Conservation (phyloP, 768 basidiomycete genomes). For the Rhodotorula graminis region DNA sequence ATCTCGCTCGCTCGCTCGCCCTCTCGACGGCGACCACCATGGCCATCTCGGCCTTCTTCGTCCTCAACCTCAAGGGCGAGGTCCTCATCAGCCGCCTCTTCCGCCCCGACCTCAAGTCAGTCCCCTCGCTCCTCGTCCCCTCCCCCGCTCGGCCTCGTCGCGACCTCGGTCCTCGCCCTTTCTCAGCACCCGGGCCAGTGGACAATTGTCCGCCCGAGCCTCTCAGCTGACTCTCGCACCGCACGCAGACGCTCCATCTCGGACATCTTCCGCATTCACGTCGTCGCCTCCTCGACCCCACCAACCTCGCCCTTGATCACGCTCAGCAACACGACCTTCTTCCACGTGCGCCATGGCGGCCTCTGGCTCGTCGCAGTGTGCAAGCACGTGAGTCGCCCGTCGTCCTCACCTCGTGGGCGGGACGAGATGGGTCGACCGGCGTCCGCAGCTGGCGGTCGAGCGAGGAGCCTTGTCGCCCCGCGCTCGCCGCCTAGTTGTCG, state of each 20-base stretch:
- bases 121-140: constrained; percentile 5
- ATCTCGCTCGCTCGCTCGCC: not conserved
- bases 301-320: constrained; percentile 97
- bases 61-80: constrained; percentile 99
- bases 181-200: no score
- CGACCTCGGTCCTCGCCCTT: not conserved
- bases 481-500: no score
- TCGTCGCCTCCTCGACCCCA: constrained; percentile 68
- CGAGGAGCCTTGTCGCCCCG: no score
- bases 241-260: constrained; percentile 40
- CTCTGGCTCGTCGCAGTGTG: constrained; percentile 63
- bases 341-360: constrained; percentile 93
- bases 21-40: not conserved
- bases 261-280: constrained; percentile 86
- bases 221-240: not conserved
- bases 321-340: constrained; percentile 95
- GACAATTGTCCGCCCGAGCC: no score
- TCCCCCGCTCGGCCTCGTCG: not conserved
- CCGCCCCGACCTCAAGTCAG: constrained; percentile 92
- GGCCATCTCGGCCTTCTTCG: constrained; percentile 53
- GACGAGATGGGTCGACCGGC: no score
- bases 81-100: constrained; percentile 95
- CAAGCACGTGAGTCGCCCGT: constrained; percentile 32
- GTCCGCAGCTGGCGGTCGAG: no score
- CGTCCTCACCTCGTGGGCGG: no score